Percentiles rank a stretch among this genome's conserved stretches.
phyloP scores from a whole-genome alignment of 495 filamentous ascomycete genomes.

The Xylaria sp. region DNA sequence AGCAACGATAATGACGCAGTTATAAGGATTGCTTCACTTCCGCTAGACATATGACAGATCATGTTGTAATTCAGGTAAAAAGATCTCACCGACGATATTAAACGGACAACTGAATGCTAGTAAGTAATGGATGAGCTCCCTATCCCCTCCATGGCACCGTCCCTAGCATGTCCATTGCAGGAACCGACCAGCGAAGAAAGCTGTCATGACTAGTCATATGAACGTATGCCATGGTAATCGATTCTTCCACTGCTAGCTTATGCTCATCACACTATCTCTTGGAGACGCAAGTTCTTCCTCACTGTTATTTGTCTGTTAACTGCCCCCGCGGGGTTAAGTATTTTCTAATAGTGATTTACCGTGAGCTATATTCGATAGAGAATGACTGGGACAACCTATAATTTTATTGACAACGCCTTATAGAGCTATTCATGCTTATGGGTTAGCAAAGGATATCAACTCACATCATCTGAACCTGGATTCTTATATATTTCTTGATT shows the following conservation, averaged over 20 bases:
- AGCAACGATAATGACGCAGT: background rate
- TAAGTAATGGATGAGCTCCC: slow-evolving; percentile 33
- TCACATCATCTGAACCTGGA: background rate
- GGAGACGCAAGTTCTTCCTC: slow-evolving; percentile 64
- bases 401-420: too few relatives aligned
- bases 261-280: background rate
- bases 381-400: too few relatives aligned
- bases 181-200: slow-evolving; percentile 55
- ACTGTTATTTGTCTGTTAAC: background rate
- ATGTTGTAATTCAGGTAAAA: background rate
- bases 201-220: too few relatives aligned
- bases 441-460: background rate
- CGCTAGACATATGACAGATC: background rate
- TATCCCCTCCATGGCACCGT: slow-evolving; percentile 29
- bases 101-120: slow-evolving; percentile 33
- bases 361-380: background rate
- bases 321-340: background rate
- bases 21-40: background rate
- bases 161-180: slow-evolving; percentile 54
- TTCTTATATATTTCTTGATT: background rate
- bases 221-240: slow-evolving; percentile 22
- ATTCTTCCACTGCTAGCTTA: background rate
- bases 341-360: background rate
- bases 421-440: too few relatives aligned
- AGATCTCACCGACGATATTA: background rate